These are phyloP conservation scores for Blumeria graminis DNA, from an alignment of 2,329 filamentous ascomycete genomes.

Conservation along the genomic window DNA sequence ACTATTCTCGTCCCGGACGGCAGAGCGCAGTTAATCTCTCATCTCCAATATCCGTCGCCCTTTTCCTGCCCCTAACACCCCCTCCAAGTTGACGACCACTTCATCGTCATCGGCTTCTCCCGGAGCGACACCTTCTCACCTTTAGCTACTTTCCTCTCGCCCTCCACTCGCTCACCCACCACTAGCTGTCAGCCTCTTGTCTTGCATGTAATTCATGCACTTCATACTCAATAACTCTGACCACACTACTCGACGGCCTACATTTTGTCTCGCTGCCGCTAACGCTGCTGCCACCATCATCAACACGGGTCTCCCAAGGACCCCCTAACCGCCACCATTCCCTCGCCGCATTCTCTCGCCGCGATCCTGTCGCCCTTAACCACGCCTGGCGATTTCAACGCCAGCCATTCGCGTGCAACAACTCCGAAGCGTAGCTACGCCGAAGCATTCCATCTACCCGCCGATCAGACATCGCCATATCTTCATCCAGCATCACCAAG, in stretches of 20 bases:
- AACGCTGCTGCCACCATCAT: too few species aligned
- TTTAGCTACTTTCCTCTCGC: neutral
- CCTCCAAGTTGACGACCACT: neutral
- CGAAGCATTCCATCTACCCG: constrained; percentile 10
- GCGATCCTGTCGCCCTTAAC: constrained; percentile 16
- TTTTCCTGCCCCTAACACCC: neutral
- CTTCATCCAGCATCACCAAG: constrained; percentile 13
- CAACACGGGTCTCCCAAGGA: constrained; percentile 8
- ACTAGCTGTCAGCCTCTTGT: neutral
- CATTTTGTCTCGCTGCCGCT: neutral
- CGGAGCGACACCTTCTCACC: neutral
- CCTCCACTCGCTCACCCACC: neutral
- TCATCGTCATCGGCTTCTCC: neutral
- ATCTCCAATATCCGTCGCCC: neutral
- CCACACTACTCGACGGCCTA: neutral
- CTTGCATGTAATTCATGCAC: neutral
- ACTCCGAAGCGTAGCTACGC: constrained; percentile 15
- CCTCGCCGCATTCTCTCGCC: constrained; percentile 15
- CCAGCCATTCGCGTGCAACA: constrained; percentile 10
- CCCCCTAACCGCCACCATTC: constrained; percentile 15
- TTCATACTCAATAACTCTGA: neutral
- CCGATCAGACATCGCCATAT: constrained; percentile 4
- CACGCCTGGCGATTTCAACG: constrained; percentile 8
- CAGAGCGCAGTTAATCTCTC: neutral
- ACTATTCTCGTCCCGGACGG: neutral